Percentiles rank a stretch among this genome's conserved stretches.
phyloP scores from a whole-genome alignment of 2,329 filamentous ascomycete species.

The Lecanicillium sp. region DNA sequence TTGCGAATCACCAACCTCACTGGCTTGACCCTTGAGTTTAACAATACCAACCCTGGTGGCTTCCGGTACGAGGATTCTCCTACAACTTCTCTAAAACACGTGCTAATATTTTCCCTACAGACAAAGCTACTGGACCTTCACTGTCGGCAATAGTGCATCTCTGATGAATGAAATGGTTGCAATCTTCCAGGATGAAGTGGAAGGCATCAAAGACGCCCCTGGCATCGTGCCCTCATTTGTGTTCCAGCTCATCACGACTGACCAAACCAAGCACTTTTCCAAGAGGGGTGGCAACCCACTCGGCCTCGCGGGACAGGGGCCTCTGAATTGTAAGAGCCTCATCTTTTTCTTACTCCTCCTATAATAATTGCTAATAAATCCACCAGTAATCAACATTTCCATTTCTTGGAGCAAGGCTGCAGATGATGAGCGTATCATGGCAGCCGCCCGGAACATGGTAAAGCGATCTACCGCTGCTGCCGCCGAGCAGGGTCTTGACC shows the following conservation, averaged over 20 bases:
- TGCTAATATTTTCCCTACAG: slow-evolving; percentile 4
- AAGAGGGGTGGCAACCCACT: slow-evolving; percentile 25
- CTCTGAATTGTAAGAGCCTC: slow-evolving; percentile 15
- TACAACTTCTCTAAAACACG: neutral
- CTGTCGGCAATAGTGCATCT: slow-evolving; percentile 10
- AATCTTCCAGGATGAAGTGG: slow-evolving; percentile 16
- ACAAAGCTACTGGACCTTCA: slow-evolving; percentile 16
- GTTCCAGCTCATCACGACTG: slow-evolving; percentile 32
- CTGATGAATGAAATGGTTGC: slow-evolving; percentile 15
- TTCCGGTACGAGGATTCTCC: slow-evolving; percentile 16
- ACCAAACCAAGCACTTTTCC: slow-evolving; percentile 23
- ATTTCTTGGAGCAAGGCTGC: slow-evolving; percentile 18
- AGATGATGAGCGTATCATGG: slow-evolving; percentile 25
- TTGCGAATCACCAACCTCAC: slow-evolving; percentile 12
- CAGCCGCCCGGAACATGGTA: slow-evolving; percentile 17
- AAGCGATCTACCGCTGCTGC: slow-evolving; percentile 19
- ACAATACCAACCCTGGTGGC: slow-evolving; percentile 14
- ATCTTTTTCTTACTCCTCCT: neutral
- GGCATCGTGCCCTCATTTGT: slow-evolving; percentile 19
- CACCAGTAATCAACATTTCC: slow-evolving; percentile 14
- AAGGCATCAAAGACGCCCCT: slow-evolving; percentile 12
- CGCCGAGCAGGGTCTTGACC: slow-evolving; percentile 20
- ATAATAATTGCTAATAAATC: neutral
- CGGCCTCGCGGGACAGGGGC: slow-evolving; percentile 18
- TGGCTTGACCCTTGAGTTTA: slow-evolving; percentile 14